phyloP scores from a whole-genome alignment of 495 filamentous ascomycete species.

The Penicillium robsamsonii region DNA sequence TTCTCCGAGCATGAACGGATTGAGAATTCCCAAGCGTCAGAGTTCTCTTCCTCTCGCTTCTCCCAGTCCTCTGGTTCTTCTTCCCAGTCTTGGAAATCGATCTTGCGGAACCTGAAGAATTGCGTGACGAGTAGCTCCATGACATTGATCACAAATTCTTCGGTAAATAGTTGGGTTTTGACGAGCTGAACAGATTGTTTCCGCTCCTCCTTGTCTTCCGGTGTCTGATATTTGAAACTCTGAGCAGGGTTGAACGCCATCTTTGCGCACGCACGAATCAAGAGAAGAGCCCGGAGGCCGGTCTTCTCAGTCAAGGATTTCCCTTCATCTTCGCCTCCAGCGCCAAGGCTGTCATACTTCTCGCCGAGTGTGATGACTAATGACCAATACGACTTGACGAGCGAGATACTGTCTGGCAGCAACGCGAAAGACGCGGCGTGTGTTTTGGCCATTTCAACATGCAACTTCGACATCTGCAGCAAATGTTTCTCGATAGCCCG shows the following conservation, averaged over 20 bases:
- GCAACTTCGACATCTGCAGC: conserved; percentile 85
- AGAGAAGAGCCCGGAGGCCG: conserved; percentile 73
- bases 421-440: conserved; percentile 79
- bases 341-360: conserved; percentile 54
- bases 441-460: conserved; percentile 72
- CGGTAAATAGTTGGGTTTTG: conserved; percentile 68
- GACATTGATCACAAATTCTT: conserved; percentile 70
- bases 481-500: conserved; percentile 76
- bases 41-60: conserved; percentile 71
- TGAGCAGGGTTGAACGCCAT: conserved; percentile 78
- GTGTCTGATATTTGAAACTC: conserved; percentile 75
- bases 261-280: conserved; percentile 78
- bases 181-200: conserved; percentile 60
- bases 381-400: conserved; percentile 80
- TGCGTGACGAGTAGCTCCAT: conserved; percentile 80
- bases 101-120: conserved; percentile 83
- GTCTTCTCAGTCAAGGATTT: conserved; percentile 69
- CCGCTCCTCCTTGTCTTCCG: conserved; percentile 67
- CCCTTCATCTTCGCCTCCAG: conserved; percentile 49
- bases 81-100: conserved; percentile 86
- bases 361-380: conserved; percentile 73
- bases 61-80: conserved; percentile 94
- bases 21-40: conserved; percentile 82
- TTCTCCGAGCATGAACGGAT: conserved; percentile 90
- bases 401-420: conserved; percentile 70